These are phyloP conservation scores for Barnettozyma siamensis DNA, from an alignment of 805 yeast genomes.

Conservation along the genomic window DNA sequence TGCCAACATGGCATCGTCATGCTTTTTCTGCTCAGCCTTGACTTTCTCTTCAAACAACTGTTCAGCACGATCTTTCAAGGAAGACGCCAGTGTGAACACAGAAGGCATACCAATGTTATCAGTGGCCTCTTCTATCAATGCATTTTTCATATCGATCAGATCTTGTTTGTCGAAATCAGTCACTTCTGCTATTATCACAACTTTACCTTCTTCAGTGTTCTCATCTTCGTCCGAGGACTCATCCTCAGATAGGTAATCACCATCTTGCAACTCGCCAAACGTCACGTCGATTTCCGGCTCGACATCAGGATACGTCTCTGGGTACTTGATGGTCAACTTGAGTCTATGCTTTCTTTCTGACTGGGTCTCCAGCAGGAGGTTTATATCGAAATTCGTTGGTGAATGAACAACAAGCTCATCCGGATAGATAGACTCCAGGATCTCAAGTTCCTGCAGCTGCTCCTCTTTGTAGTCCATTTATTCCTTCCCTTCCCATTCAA, in stretches of 20 bases:
- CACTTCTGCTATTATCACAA: constrained; percentile 50
- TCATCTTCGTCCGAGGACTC: constrained; percentile 29
- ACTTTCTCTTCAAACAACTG: constrained; percentile 54
- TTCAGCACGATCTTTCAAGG: constrained; percentile 80
- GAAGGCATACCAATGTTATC: constrained; percentile 89
- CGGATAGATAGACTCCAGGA: constrained; percentile 86
- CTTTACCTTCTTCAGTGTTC: constrained; percentile 38
- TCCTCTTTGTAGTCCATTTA: constrained; percentile 75
- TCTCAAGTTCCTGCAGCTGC: constrained; percentile 85
- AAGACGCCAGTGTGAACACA: constrained; percentile 70
- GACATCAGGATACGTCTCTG: constrained; percentile 77
- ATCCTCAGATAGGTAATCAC: constrained; percentile 17
- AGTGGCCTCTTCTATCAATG: constrained; percentile 55
- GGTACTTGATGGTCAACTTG: constrained; percentile 58
- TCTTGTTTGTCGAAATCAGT: constrained; percentile 52
- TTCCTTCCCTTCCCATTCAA: background rate
- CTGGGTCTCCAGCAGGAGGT: constrained; percentile 60
- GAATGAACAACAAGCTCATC: constrained; percentile 56
- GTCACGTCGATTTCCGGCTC: constrained; percentile 53
- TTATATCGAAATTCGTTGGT: constrained; percentile 47
- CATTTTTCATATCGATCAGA: constrained; percentile 32
- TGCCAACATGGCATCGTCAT: constrained; percentile 52
- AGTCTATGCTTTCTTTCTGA: constrained; percentile 54
- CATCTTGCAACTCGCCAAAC: constrained; percentile 26
- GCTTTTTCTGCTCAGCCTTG: constrained; percentile 43